Evolutionary conservation across 768 basidiomycete genomes (phyloP).

Genomic region (Agrocybe chaxingu): DNA sequence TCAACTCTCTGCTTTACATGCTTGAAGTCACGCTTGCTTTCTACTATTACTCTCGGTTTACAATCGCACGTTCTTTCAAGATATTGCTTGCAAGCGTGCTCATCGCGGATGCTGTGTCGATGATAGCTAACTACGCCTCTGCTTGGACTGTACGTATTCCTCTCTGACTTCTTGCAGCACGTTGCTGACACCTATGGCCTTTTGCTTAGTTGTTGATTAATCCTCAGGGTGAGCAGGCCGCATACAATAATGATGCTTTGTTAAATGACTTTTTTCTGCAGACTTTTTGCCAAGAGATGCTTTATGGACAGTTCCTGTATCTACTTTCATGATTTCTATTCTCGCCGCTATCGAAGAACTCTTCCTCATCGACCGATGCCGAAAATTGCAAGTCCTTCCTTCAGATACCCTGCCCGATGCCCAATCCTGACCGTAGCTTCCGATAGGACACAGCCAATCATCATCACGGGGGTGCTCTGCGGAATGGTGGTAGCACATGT

Average conservation of each 20-base stretch:
- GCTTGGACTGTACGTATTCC: conserved; percentile 19
- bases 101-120: conserved; percentile 17
- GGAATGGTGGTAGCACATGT: conserved; percentile 17
- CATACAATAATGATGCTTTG: background rate
- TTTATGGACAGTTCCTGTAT: conserved; percentile 17
- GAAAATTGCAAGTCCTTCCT: conserved; percentile 14
- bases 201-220: conserved; percentile 13
- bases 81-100: conserved; percentile 15
- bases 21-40: conserved; percentile 19
- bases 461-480: conserved; percentile 11
- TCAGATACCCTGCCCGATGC: background rate
- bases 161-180: background rate
- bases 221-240: conserved; percentile 6
- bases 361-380: conserved; percentile 20
- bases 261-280: background rate
- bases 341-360: conserved; percentile 18
- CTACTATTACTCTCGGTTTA: conserved; percentile 20
- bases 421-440: background rate
- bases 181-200: background rate
- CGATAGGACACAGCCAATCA: conserved; percentile 12
- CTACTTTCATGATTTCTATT: conserved; percentile 14
- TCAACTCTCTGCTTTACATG: conserved; percentile 20
- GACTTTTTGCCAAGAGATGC: conserved; percentile 13
- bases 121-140: conserved; percentile 16
- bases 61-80: conserved; percentile 12